Conservation (phyloP, 2,329 filamentous ascomycete genomes). For the Pseudogymnoascus sp. region DNA sequence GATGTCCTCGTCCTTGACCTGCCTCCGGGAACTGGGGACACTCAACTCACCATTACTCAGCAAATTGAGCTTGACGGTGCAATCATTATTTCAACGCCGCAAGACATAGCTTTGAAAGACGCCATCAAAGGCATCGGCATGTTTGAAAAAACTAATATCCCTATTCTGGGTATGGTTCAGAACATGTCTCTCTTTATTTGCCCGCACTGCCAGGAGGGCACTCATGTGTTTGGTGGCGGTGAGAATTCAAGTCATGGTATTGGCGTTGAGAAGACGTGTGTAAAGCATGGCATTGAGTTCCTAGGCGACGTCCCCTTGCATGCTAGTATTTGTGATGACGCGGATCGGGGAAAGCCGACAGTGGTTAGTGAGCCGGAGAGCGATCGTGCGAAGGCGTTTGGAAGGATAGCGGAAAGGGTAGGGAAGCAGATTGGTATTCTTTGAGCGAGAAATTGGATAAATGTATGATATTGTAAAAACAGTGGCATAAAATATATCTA, state of each 20-base stretch:
- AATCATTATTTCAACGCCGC: slow-evolving; percentile 85
- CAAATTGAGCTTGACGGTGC: slow-evolving; percentile 82
- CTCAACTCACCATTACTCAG: slow-evolving; percentile 93
- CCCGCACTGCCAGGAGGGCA: slow-evolving; percentile 65
- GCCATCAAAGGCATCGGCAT: slow-evolving; percentile 87
- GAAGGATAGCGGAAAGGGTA: slow-evolving; percentile 55
- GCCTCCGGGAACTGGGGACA: slow-evolving; percentile 90
- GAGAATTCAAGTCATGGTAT: slow-evolving; percentile 36
- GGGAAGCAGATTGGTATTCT: slow-evolving; percentile 24
- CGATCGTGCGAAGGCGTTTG: slow-evolving; percentile 61
- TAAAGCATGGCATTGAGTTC: slow-evolving; percentile 65
- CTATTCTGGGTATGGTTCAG: slow-evolving; percentile 78
- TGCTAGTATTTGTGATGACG: slow-evolving; percentile 76
- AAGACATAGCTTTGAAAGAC: slow-evolving; percentile 85
- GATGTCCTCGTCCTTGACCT: slow-evolving; percentile 86
- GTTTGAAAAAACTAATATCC: slow-evolving; percentile 77
- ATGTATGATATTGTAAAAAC: slow-evolving; percentile 5
- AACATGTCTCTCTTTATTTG: slow-evolving; percentile 86
- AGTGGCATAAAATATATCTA: background rate
- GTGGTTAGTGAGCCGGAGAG: slow-evolving; percentile 79
- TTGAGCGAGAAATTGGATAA: background rate
- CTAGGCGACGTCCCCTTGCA: slow-evolving; percentile 86
- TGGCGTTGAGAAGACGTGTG: slow-evolving; percentile 59
- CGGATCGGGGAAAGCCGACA: slow-evolving; percentile 78
- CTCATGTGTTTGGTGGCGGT: slow-evolving; percentile 58